phyloP scores from a whole-genome alignment of 2,329 filamentous ascomycete genomes.

The Aplosporella prunicola region DNA sequence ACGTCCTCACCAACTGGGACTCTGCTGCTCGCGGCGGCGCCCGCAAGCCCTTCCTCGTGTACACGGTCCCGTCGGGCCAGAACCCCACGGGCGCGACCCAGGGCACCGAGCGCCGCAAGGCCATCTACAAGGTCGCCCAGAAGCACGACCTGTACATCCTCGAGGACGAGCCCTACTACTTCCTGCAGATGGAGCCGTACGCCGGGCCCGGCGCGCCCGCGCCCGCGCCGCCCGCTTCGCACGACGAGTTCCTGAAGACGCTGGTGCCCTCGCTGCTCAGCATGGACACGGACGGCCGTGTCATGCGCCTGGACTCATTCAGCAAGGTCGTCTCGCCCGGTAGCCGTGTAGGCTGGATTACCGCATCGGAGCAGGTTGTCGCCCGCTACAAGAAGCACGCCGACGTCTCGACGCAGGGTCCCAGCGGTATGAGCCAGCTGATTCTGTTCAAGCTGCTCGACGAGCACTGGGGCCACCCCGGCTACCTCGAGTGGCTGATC shows the following conservation, averaged over 20 bases:
- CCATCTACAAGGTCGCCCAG: constrained; percentile 67
- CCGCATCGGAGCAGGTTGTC: constrained; percentile 73
- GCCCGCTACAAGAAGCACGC: constrained; percentile 74
- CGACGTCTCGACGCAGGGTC: constrained; percentile 77
- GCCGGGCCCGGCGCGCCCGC: constrained; percentile 45
- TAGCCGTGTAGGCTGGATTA: constrained; percentile 78
- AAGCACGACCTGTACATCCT: constrained; percentile 81
- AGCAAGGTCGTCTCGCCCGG: constrained; percentile 85
- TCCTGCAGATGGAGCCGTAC: constrained; percentile 79
- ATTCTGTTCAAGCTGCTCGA: constrained; percentile 83
- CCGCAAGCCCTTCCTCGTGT: constrained; percentile 57
- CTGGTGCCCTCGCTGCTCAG: constrained; percentile 68
- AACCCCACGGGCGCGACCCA: constrained; percentile 88
- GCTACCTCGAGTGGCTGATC: constrained; percentile 84
- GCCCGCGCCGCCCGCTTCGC: constrained; percentile 42
- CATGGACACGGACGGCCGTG: constrained; percentile 77
- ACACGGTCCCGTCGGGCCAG: constrained; percentile 72
- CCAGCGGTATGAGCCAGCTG: constrained; percentile 74
- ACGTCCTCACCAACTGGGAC: constrained; percentile 58
- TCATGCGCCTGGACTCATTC: constrained; percentile 85
- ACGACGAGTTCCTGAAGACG: constrained; percentile 63
- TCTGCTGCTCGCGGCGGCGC: constrained; percentile 37
- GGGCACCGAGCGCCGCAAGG: constrained; percentile 53
- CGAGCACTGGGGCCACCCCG: constrained; percentile 85
- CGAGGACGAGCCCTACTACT: constrained; percentile 94